Evolutionary conservation across 345 rosid genomes (phyloP).

Genomic region (Odontarrhena argentea): DNA sequence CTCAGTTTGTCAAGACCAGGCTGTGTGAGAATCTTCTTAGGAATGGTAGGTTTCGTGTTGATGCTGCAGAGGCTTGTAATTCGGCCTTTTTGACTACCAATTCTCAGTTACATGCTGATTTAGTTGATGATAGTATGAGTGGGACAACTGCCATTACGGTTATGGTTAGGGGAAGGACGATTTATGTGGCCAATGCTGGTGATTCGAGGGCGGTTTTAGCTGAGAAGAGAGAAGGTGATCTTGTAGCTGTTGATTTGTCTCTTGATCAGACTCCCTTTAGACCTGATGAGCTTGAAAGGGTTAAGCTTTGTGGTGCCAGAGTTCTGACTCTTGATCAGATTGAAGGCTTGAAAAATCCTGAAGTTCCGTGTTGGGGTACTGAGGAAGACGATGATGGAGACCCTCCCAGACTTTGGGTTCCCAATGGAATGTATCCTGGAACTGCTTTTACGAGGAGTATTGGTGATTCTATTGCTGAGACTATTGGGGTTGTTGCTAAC

Average conservation of each 20-base stretch:
- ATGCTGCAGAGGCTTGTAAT: constrained; percentile 80
- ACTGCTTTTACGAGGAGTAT: constrained; percentile 97
- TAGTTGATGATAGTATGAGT: constrained; percentile 88
- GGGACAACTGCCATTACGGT: constrained; percentile 94
- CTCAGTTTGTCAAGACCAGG: constrained; percentile 78
- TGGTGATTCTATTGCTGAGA: constrained; percentile 92
- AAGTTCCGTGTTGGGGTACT: constrained; percentile 94
- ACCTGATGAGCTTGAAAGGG: constrained; percentile 83
- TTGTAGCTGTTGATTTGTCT: constrained; percentile 88
- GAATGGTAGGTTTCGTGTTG: constrained; percentile 55
- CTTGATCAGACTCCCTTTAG: constrained; percentile 94
- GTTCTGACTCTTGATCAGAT: constrained; percentile 96
- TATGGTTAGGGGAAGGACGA: constrained; percentile 77
- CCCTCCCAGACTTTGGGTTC: constrained; percentile 96
- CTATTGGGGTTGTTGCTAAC: constrained; percentile 93
- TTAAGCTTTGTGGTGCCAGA: constrained; percentile 87
- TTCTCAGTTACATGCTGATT: constrained; percentile 73
- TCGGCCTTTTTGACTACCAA: constrained; percentile 66
- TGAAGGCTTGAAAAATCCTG: constrained; percentile 93
- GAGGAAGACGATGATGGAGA: constrained; percentile 98
- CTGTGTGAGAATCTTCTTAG: constrained; percentile 88
- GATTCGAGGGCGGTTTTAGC: constrained; percentile 94
- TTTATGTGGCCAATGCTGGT: constrained; percentile 84
- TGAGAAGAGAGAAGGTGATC: constrained; percentile 68
- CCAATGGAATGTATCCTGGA: constrained; percentile 96